A percentile compares a stretch with the other conserved stretches of the same genome.
Conservation (phyloP, 148 eudicot genomes). For the Selenicereus undatus region DNA sequence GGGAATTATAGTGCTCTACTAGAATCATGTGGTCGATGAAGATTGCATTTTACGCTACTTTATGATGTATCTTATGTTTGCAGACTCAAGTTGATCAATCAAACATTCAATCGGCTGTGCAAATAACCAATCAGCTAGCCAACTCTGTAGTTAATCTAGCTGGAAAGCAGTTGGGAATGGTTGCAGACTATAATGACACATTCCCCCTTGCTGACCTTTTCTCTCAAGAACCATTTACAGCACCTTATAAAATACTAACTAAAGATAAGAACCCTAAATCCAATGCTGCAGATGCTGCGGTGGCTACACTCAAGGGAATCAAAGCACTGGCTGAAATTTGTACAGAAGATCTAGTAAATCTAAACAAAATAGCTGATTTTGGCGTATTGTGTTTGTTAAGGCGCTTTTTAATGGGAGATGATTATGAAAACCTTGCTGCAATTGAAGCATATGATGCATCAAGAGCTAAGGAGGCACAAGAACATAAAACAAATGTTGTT, state of each 20-base stretch:
- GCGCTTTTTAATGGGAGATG: slow-evolving; percentile 81
- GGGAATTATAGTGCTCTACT: neutral
- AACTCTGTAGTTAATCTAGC: slow-evolving; percentile 79
- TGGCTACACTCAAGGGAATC: slow-evolving; percentile 87
- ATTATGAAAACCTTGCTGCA: slow-evolving; percentile 95
- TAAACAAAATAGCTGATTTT: slow-evolving; percentile 61
- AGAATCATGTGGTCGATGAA: neutral
- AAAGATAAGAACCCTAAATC: slow-evolving; percentile 59
- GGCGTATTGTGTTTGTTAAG: slow-evolving; percentile 83
- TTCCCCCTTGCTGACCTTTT: slow-evolving; percentile 75
- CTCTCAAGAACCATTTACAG: slow-evolving; percentile 77
- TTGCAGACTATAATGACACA: slow-evolving; percentile 41
- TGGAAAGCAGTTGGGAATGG: slow-evolving; percentile 56
- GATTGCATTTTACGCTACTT: neutral
- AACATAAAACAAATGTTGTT: slow-evolving; percentile 37
- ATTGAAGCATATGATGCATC: slow-evolving; percentile 97
- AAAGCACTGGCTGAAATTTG: slow-evolving; percentile 89
- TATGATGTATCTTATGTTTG: slow-evolving; percentile 27
- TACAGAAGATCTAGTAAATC: slow-evolving; percentile 66
- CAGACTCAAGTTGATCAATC: slow-evolving; percentile 89
- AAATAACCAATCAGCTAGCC: slow-evolving; percentile 66
- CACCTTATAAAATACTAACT: slow-evolving; percentile 60
- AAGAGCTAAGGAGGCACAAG: slow-evolving; percentile 60
- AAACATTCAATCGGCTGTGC: slow-evolving; percentile 62
- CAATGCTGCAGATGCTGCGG: slow-evolving; percentile 87